Conservation (phyloP, 768 basidiomycete species). For the Tephrocybe sp. region DNA sequence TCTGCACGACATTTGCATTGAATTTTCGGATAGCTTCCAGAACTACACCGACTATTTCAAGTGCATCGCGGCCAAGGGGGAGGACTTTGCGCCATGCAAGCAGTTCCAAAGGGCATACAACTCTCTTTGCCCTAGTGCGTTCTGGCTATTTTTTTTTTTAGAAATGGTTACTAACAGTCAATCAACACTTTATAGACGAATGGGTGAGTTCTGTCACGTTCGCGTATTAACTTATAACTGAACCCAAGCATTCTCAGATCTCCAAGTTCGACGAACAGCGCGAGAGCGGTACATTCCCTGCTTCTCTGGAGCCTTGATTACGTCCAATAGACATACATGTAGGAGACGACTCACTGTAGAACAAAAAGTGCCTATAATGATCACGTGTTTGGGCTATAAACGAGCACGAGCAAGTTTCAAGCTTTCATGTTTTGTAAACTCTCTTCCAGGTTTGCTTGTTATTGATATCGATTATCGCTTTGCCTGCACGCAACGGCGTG, state of each 20-base stretch:
- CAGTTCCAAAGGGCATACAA: constrained; percentile 96
- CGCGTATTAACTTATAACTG: constrained; percentile 13
- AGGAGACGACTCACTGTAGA: constrained; percentile 2
- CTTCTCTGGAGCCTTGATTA: constrained; percentile 68
- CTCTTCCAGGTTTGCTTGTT: background rate
- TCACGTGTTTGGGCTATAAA: constrained; percentile 14
- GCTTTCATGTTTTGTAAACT: background rate
- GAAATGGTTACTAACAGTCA: constrained; percentile 5
- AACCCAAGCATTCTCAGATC: constrained; percentile 44
- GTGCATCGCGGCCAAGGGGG: constrained; percentile 94
- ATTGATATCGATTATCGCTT: background rate
- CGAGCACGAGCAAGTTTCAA: background rate
- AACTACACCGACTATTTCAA: constrained; percentile 99
- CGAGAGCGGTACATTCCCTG: constrained; percentile 90
- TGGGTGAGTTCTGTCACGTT: constrained; percentile 56
- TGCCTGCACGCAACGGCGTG: constrained; percentile 1
- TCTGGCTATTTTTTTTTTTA: constrained; percentile 1
- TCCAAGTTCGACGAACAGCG: constrained; percentile 93
- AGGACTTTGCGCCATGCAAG: constrained; percentile 98
- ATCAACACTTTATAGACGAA: constrained; percentile 56
- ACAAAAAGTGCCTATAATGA: constrained; percentile 12
- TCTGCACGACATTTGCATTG: background rate
- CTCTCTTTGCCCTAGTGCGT: constrained; percentile 96
- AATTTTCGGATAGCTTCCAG: constrained; percentile 62
- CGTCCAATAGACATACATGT: constrained; percentile 2